Base-by-base conservation (phyloP, 2,329 filamentous ascomycete genomes). In the Conoideocrella luteorostrata region DNA sequence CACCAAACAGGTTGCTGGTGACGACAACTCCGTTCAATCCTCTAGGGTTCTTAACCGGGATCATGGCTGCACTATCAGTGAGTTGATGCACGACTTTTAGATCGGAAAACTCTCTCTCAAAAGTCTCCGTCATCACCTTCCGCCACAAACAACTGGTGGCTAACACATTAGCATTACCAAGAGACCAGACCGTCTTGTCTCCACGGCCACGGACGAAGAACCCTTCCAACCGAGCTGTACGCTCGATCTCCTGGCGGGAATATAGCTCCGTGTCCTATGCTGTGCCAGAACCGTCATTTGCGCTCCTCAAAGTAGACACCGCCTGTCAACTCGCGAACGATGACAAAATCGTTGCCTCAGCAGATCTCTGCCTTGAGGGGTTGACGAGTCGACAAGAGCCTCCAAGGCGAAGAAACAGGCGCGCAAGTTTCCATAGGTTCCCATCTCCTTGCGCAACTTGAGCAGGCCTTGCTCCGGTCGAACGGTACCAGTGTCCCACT, bases 111-210 rank as follows among this genome's bases (percentile, higher is more conserved):
- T 96, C 91, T 52, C 83, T 84, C 54, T 75, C 77, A 76, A 95
- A 91, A 46, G 90, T 77, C 69, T 95, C 87, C 28, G 78, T 81
- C 33, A 95, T 85, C 2, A 86, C 85, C 70, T 87, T 90, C 49
- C 91, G 77, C 91, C 91, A 97, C 57, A 97, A 70, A 33, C 91
- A 73, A 61, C 82, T 87, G 9, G 89, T 95, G 2, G 91, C 91
- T 51, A 97, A 77, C 41, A 97, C 91, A 60, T 97, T 97, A 43
- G 91, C 93, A 80, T 97, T 97, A 68, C 97, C 91, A 59, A 96
- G 70, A 60, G 80, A 87, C 82, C 81, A 88, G 36, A 96, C 44
- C 45, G 51, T 55, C 44, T 84, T 84, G 30, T 83, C 74, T 1
- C 84, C 74, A 53, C 84, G 78, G 40, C 84, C 82, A 43, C 90